Percentiles rank a stretch among this genome's conserved stretches.
Conservation (phyloP, 2,329 filamentous ascomycete genomes). For the Rhexocercosporidium sp. region DNA sequence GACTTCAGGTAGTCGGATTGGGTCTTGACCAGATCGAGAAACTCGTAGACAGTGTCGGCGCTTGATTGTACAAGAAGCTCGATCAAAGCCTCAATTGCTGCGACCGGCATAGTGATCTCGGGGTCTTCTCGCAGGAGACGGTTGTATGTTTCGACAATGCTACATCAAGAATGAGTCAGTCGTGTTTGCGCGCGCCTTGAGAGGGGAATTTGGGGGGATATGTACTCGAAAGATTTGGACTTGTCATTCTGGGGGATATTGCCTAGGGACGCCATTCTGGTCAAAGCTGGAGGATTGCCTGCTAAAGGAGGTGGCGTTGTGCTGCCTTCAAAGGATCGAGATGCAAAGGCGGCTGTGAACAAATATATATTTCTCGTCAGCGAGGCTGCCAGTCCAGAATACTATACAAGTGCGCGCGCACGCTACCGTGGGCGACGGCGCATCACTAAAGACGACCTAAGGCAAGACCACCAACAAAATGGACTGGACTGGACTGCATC, state of each 20-base stretch:
- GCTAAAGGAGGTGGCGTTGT: conserved; percentile 39
- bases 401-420: background rate
- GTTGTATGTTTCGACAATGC: conserved; percentile 69
- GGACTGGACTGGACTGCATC: background rate
- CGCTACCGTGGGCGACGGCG: background rate
- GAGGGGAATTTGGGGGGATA: background rate
- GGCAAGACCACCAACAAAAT: background rate
- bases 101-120: conserved; percentile 93
- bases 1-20: conserved; percentile 80
- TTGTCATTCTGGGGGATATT: conserved; percentile 33
- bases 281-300: conserved; percentile 37
- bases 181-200: background rate
- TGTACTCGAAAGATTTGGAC: conserved; percentile 39
- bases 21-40: conserved; percentile 78
- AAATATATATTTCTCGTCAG: conserved; percentile 5
- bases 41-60: conserved; percentile 90
- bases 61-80: conserved; percentile 80
- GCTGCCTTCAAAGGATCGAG: conserved; percentile 34
- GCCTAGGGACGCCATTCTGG: conserved; percentile 39
- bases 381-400: background rate
- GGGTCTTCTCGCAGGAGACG: conserved; percentile 70
- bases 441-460: background rate
- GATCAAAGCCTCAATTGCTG: conserved; percentile 90
- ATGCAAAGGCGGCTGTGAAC: conserved; percentile 1
- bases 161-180: conserved; percentile 38